Percentiles rank a stretch among this genome's conserved stretches.
Evolutionary conservation across 352 stramenopile species (phyloP).

Genomic region (Pythium biforme): DNA sequence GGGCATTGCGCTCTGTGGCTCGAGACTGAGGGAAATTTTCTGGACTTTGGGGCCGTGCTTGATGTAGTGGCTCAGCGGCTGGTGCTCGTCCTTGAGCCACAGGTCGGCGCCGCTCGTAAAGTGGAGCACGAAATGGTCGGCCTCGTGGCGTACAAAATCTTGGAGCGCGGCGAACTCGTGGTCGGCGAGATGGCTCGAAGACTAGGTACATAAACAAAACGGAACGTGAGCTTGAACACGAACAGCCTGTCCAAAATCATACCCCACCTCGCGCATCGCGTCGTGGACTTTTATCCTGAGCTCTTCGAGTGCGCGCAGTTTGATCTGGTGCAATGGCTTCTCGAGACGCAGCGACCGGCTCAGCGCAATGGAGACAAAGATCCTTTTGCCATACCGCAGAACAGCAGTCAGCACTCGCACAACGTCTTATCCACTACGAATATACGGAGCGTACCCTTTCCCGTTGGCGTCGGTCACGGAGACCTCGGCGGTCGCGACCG

Average conservation of each 20-base stretch:
- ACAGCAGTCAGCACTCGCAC: too few species aligned
- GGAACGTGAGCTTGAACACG: too few species aligned
- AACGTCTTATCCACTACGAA: neutral
- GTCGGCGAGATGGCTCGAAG: neutral
- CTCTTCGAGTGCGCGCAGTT: constrained; percentile 54
- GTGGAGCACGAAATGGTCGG: constrained; percentile 53
- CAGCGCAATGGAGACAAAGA: constrained; percentile 20
- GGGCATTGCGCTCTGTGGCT: constrained; percentile 53
- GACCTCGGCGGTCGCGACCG: constrained; percentile 3
- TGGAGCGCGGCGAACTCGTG: constrained; percentile 22
- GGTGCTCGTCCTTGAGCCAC: constrained; percentile 63
- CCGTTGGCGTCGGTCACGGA: constrained; percentile 2
- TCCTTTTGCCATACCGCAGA: constrained; percentile 9
- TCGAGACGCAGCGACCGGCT: constrained; percentile 1
- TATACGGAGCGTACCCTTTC: constrained; percentile 3
- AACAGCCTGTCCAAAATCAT: too few species aligned
- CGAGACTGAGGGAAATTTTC: constrained; percentile 33
- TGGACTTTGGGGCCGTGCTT: constrained; percentile 22
- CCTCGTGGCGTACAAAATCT: constrained; percentile 31
- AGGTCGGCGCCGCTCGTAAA: constrained; percentile 23
- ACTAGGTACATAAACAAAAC: constrained; percentile 1
- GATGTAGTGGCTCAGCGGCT: constrained; percentile 44
- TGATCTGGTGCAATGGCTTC: constrained; percentile 43
- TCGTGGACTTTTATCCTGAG: constrained; percentile 35
- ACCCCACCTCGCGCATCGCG: constrained; percentile 20